Base-by-base conservation (phyloP, 257 asterid genomes). In the Solanum clarkiae region DNA sequence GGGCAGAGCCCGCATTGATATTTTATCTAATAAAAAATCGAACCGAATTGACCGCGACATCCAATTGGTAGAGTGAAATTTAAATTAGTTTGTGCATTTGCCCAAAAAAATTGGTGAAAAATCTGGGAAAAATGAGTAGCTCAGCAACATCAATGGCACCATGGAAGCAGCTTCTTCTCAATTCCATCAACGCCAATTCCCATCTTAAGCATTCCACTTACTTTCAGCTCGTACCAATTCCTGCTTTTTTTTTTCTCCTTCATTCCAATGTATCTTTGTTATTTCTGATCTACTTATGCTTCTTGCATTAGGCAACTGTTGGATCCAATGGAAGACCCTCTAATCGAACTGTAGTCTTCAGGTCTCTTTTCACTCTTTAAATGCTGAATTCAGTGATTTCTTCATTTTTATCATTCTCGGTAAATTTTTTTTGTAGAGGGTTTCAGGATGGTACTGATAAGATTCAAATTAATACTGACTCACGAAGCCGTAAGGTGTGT, bases 341-440 rank as follows among this genome's bases (percentile, higher is more conserved):
- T 36, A 96, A 96, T 88, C 98, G 99, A 57, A 94, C 99, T n/a
- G 99, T 96, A 70, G 99, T 96, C 85, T 96, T 93, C 94, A 92
- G 99, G 98, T 94, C 42, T 68, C 56, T 47, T 44, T 63, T 13
- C 11, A 20, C 6, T 62, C 54, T 2, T 44, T 57, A n/a, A 36
- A 17, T 17, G 47, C 29, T 20, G 16, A 74, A 57, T 79, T 60
- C 63, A 44, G 8, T 9, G 63, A 6, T 74, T 53, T 49, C 9
- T n/a, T 29, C 7, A 36, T 66, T 72, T 62, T 36, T 36, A 40
- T 42, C 56, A 26, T 60, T 36, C 42, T 36, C 29, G 26, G 32
- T 49, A 2, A 12, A 12, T 24, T 55, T 72, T 42, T 44, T 1
- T 15, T 40, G 68, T 91, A 95, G 98, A 92, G 99, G 98, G 20